phyloP scores from a whole-genome alignment of 2,329 filamentous ascomycete species.

The Fusarium sp. region DNA sequence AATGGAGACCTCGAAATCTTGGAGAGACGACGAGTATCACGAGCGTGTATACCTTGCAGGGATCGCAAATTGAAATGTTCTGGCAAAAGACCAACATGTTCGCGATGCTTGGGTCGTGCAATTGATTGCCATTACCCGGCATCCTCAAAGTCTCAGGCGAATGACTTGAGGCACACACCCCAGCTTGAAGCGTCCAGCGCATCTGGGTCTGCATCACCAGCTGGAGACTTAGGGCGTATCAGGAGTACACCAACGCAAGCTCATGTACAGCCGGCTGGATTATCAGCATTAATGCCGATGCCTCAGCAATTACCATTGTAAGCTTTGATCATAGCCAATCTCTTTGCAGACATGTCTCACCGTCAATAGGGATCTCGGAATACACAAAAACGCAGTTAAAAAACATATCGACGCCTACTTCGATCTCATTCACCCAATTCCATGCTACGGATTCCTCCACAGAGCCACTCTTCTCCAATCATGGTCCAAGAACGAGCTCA shows the following conservation, averaged over 20 bases:
- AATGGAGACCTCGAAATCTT: background rate
- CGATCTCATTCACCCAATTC: slow-evolving; percentile 27
- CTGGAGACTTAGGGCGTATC: background rate
- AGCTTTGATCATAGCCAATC: accelerated
- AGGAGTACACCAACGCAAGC: too few relatives aligned
- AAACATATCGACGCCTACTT: slow-evolving; percentile 34
- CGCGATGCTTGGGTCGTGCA: background rate
- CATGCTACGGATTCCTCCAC: slow-evolving; percentile 29
- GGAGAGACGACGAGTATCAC: slow-evolving; percentile 19
- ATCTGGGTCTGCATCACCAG: background rate
- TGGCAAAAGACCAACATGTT: slow-evolving; percentile 15
- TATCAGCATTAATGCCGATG: background rate
- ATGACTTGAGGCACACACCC: background rate
- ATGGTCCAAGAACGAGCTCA: slow-evolving; percentile 26
- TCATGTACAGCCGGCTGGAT: background rate
- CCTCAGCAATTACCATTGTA: background rate
- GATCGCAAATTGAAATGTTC: slow-evolving; percentile 32
- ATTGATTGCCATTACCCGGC: slow-evolving; percentile 15
- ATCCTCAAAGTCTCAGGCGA: background rate
- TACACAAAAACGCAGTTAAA: slow-evolving; percentile 12
- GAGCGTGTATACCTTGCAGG: slow-evolving; percentile 19
- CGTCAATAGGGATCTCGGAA: slow-evolving; percentile 4
- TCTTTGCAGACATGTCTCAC: background rate
- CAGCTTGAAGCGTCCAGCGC: background rate
- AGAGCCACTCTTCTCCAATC: slow-evolving; percentile 25